A percentile compares a stretch with the other conserved stretches of the same genome.
These are phyloP conservation scores for Haematococcus lacustris DNA, from an alignment of 139 green algal genomes.

Conservation along the genomic window DNA sequence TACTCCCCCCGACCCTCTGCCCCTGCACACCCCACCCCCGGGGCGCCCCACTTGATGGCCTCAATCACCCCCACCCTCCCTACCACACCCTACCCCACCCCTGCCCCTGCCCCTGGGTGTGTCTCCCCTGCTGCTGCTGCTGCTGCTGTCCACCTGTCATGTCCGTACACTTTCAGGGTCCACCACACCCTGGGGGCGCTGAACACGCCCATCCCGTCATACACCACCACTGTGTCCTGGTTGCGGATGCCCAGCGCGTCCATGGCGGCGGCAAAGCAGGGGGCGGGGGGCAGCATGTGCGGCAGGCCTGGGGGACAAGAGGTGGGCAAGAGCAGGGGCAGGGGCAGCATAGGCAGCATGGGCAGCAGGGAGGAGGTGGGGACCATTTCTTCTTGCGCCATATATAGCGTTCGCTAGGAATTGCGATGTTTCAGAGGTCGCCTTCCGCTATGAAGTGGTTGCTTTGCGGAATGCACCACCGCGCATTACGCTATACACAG, in stretches of 20 bases:
- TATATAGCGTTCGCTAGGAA: too few species aligned
- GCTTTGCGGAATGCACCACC: too few species aligned
- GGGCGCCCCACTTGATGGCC: neutral
- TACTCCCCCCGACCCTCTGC: too few species aligned
- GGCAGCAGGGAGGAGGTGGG: neutral
- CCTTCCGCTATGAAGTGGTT: too few species aligned
- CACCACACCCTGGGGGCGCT: constrained; percentile 79
- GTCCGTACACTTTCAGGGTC: constrained; percentile 46
- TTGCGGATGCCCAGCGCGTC: constrained; percentile 71
- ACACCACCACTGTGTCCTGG: constrained; percentile 72
- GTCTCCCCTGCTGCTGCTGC: neutral
- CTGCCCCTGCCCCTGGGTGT: too few species aligned
- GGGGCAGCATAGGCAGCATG: too few species aligned
- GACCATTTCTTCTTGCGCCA: too few species aligned
- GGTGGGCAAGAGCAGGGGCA: too few species aligned
- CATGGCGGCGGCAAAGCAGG: constrained; percentile 72
- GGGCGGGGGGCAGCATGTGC: constrained; percentile 64
- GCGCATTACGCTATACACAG: neutral
- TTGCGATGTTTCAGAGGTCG: too few species aligned
- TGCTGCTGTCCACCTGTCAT: constrained; percentile 20
- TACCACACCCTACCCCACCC: neutral
- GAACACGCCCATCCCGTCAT: constrained; percentile 87
- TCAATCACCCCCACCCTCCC: neutral
- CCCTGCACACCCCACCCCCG: neutral
- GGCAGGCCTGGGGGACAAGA: constrained; percentile 31